Percentiles rank a stretch among this genome's conserved stretches.
Conservation (phyloP, 2,329 filamentous ascomycete species). For the Alternaria novae-zelandiae region DNA sequence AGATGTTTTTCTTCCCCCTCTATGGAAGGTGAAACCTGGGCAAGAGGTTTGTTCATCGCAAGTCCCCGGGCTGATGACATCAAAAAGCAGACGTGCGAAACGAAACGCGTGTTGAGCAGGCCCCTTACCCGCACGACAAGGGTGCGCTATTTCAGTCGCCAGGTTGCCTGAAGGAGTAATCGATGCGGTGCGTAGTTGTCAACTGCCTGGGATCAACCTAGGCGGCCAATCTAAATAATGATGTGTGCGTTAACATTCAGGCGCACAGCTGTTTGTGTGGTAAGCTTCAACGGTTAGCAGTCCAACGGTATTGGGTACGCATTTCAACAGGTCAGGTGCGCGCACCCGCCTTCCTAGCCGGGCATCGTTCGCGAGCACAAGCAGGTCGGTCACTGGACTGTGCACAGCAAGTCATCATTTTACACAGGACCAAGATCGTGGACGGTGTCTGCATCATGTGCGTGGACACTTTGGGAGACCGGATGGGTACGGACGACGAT, state of each 20-base stretch:
- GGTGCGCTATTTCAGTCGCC: not conserved
- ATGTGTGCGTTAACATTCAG: not conserved
- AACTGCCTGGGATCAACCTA: not conserved
- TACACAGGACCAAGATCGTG: not conserved
- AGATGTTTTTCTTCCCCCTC: not conserved
- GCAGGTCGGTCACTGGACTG: constrained; percentile 4
- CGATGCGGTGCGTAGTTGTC: not conserved
- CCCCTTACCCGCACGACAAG: not conserved
- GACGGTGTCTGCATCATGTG: not conserved
- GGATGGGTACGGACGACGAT: not conserved
- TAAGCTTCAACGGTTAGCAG: not conserved
- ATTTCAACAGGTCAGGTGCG: constrained; percentile 1
- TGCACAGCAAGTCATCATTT: not conserved
- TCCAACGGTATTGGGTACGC: not conserved
- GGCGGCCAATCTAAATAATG: not conserved
- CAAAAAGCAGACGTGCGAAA: constrained; percentile 1
- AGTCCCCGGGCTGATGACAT: not conserved
- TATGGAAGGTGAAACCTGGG: not conserved
- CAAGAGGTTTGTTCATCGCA: not conserved
- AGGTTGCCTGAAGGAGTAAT: not conserved
- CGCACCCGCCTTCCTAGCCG: not conserved
- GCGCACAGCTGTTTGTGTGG: not conserved
- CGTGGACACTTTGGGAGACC: not conserved
- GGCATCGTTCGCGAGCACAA: constrained; percentile 3
- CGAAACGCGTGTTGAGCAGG: constrained; percentile 5